Evolutionary conservation across 2,329 filamentous ascomycete species (phyloP).

Genomic region (Elsinoe necatrix): DNA sequence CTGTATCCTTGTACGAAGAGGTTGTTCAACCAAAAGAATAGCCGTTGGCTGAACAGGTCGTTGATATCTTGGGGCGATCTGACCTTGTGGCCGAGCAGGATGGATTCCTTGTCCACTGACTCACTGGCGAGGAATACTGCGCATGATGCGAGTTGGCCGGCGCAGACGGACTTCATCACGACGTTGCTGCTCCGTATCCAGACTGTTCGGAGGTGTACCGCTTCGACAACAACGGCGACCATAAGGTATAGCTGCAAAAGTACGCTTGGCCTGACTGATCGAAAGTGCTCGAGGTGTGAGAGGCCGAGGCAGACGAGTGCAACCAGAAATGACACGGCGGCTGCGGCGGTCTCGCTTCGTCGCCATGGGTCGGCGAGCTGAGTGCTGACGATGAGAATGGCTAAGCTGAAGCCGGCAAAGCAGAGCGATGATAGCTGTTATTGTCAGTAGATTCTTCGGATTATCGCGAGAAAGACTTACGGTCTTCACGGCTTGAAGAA

Average conservation of each 20-base stretch:
- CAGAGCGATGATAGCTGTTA: conserved; percentile 16
- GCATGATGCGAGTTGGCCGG: conserved; percentile 22
- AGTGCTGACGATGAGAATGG: conserved; percentile 20
- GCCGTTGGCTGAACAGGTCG: conserved; percentile 30
- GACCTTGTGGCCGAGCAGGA: conserved; percentile 19
- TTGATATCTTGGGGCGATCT: conserved; percentile 31
- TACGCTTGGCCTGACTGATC: conserved; percentile 24
- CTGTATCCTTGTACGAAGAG: conserved; percentile 26
- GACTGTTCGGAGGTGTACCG: conserved; percentile 24
- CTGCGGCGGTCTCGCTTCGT: conserved; percentile 22
- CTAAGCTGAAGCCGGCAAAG: conserved; percentile 23
- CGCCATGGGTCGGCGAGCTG: conserved; percentile 10
- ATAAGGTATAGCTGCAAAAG: conserved; percentile 27
- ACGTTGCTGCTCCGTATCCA: conserved; percentile 22
- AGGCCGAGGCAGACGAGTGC: conserved; percentile 22
- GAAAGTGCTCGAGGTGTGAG: conserved; percentile 25
- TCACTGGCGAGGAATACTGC: conserved; percentile 24
- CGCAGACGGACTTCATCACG: conserved; percentile 17
- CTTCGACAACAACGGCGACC: conserved; percentile 24
- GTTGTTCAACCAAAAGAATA: conserved; percentile 32
- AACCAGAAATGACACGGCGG: conserved; percentile 22
- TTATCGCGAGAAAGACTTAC: conserved; percentile 10
- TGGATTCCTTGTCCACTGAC: conserved; percentile 23
- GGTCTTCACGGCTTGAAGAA: conserved; percentile 22
- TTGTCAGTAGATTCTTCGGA: neutral